A percentile compares a stretch with the other conserved stretches of the same genome.
These are phyloP conservation scores for Mycena floridula DNA, from an alignment of 768 basidiomycete genomes.

Conservation along the genomic window DNA sequence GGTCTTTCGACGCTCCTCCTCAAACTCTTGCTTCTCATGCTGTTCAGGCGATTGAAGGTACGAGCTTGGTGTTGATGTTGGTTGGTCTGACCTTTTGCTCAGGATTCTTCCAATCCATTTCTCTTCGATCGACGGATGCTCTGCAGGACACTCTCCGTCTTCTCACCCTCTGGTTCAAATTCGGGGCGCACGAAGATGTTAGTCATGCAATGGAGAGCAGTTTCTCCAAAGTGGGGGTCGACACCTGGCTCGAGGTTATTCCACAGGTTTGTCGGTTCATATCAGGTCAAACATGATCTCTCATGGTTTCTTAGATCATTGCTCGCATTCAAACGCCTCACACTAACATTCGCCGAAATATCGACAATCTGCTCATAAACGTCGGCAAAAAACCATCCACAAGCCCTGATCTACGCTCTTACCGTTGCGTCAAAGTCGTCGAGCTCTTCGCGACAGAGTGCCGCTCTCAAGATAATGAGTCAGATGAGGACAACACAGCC, in stretches of 20 bases:
- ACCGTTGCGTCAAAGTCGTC: constrained; percentile 97
- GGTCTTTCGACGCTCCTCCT: constrained; percentile 50
- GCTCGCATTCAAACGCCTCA: constrained; percentile 97
- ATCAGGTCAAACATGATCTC: background rate
- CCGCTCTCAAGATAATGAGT: constrained; percentile 84
- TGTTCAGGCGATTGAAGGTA: constrained; percentile 90
- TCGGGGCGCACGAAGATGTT: constrained; percentile 85
- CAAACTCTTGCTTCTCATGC: constrained; percentile 73
- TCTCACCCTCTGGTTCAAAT: constrained; percentile 97
- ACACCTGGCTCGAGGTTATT: constrained; percentile 98
- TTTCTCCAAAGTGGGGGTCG: constrained; percentile 85
- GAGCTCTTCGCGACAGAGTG: constrained; percentile 71
- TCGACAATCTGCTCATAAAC: constrained; percentile 81
- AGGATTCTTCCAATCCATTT: constrained; percentile 96
- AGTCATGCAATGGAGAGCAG: constrained; percentile 84
- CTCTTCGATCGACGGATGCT: constrained; percentile 82
- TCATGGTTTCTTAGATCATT: constrained; percentile 62
- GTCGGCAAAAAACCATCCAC: constrained; percentile 96
- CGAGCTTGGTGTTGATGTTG: too few species aligned
- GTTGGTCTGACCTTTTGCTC: constrained; percentile 7
- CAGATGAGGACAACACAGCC: constrained; percentile 91
- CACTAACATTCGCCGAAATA: constrained; percentile 78
- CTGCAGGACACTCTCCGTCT: constrained; percentile 92
- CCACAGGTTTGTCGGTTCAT: constrained; percentile 64
- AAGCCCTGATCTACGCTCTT: constrained; percentile 92